phyloP scores from a whole-genome alignment of 768 basidiomycete genomes.

The Tephrocybe sp. region DNA sequence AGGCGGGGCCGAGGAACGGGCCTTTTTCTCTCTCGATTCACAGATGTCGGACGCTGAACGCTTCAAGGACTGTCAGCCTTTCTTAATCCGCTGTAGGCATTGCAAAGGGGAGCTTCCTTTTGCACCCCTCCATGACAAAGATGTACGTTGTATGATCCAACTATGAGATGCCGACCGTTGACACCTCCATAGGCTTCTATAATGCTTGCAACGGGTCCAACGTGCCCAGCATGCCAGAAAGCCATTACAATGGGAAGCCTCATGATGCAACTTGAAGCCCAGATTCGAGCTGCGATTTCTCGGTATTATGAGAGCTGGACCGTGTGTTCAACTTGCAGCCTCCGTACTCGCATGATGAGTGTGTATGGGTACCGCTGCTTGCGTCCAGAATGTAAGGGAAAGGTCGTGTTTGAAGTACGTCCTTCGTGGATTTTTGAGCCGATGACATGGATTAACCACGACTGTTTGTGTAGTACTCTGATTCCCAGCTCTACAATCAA shows the following conservation, averaged over 20 bases:
- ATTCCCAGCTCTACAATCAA: conserved; percentile 85
- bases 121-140: conserved; percentile 54
- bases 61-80: conserved; percentile 72
- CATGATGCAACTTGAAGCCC: conserved; percentile 80
- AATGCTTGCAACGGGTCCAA: conserved; percentile 59
- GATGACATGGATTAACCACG: not conserved
- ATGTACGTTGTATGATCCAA: no score
- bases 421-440: not conserved
- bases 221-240: conserved; percentile 66
- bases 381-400: conserved; percentile 63
- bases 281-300: conserved; percentile 73
- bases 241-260: conserved; percentile 58
- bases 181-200: no score
- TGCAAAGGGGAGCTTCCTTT: conserved; percentile 66
- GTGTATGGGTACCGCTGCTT: conserved; percentile 87
- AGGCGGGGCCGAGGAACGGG: conserved; percentile 52
- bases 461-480: conserved; percentile 1
- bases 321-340: conserved; percentile 76
- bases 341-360: conserved; percentile 89
- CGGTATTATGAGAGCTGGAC: conserved; percentile 90
- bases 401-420: conserved; percentile 73
- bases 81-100: conserved; percentile 72
- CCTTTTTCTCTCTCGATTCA: conserved; percentile 81
- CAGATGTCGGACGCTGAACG: conserved; percentile 86
- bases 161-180: no score